Base-by-base conservation (phyloP, 768 basidiomycete genomes). In the Psilocybe sp. region DNA sequence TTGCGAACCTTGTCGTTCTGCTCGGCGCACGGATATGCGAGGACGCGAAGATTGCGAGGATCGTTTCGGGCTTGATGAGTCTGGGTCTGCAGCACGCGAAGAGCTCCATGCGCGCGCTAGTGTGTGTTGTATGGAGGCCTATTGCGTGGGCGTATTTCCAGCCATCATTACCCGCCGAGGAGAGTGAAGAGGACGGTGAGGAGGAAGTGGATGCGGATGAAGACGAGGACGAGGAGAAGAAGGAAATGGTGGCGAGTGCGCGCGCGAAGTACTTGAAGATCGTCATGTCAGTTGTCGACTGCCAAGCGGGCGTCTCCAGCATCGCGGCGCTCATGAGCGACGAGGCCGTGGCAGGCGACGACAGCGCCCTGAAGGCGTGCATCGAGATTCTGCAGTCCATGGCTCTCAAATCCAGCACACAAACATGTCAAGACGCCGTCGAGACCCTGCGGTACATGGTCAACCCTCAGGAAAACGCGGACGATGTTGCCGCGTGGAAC, bases 131-230 rank as follows among this genome's bases (percentile, higher is more conserved):
- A 15, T 92, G 89, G 89, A 78, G 87, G 4, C 71, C 76, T 36
- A 59, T 85, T 32, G 65, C 74, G 5, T 90, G 87, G 87, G 76
- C 72, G 10, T 89, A 81, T 61, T 74, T 85, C 63, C 81, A 77
- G 47, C 81, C 84, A 1, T 72, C 76, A 5, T 64, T 72, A 40
- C 64, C 61, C 4, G 49, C 56, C 6, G 60, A 68, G 32, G 23
- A 28, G 7, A 53, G 59, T 6, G 64, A 64, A 20, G 62, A 62
- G 32, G 71, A 68, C 34, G 64, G 60, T 5, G 62, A 62, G 14
- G 65, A 59, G 58, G 56, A 63, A 43, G 23, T n/a, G n/a, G 56
- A 64, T 18, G 81, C 64, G 2, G 58, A 58, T n/a, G 58, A 58
- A 23, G 52, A 46, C 13, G 46, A 41, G 10, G 53, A 44, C 23